These are phyloP conservation scores for Cotoneaster glaucophyllus DNA, from an alignment of 306 rosid species.

Conservation along the genomic window DNA sequence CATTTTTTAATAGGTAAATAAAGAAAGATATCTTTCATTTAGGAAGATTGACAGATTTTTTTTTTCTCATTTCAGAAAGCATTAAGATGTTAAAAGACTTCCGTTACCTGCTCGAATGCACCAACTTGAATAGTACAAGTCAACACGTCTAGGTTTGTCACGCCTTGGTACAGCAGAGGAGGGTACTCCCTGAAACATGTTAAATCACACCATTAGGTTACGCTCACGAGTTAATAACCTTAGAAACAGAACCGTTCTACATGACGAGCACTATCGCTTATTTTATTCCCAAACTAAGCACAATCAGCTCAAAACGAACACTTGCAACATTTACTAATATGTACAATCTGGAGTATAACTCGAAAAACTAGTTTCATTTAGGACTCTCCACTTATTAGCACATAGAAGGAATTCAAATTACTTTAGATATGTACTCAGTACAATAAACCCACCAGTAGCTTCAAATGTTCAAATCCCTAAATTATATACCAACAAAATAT, in stretches of 20 bases:
- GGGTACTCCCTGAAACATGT: constrained; percentile 41
- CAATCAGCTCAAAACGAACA: background rate
- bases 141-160: constrained; percentile 53
- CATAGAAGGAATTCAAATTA: background rate
- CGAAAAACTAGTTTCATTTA: background rate
- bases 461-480: background rate
- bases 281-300: background rate
- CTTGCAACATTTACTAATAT: background rate
- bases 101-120: constrained; percentile 54
- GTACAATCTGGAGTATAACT: background rate
- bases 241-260: background rate
- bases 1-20: background rate
- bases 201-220: constrained; percentile 10
- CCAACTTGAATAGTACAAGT: constrained; percentile 61
- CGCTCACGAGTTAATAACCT: background rate
- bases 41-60: background rate
- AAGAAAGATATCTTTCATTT: background rate
- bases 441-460: background rate
- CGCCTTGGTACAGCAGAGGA: constrained; percentile 44
- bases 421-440: background rate
- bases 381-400: background rate
- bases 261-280: background rate
- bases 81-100: background rate
- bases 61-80: background rate
- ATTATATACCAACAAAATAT: background rate